phyloP scores from a whole-genome alignment of 345 rosid species.

The Aquilaria yunnanensis region DNA sequence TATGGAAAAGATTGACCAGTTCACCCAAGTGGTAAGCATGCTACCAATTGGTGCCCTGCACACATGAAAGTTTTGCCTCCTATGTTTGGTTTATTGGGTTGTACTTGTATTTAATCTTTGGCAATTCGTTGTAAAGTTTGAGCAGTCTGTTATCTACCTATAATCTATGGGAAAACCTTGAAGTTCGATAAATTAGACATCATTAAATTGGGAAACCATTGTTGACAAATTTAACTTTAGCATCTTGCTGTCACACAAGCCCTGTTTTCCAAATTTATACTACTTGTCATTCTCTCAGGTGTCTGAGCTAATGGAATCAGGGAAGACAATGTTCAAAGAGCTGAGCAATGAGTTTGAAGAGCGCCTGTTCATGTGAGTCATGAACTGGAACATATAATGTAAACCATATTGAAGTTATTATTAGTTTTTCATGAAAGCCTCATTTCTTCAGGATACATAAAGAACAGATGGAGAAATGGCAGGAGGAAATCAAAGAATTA shows the following conservation, averaged over 20 bases:
- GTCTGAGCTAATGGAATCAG: slow-evolving; percentile 71
- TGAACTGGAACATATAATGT: neutral
- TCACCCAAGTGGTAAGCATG: slow-evolving; percentile 60
- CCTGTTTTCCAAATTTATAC: neutral
- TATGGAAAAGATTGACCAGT: slow-evolving; percentile 69
- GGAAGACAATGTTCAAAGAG: slow-evolving; percentile 71
- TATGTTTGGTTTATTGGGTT: neutral
- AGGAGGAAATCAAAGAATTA: slow-evolving; percentile 71
- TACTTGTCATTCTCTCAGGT: slow-evolving; percentile 34
- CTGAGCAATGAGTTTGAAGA: slow-evolving; percentile 76
- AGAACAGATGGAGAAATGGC: slow-evolving; percentile 87
- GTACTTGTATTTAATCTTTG: neutral
- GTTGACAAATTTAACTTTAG: neutral
- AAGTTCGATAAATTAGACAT: neutral
- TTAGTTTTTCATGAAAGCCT: neutral
- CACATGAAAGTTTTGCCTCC: neutral
- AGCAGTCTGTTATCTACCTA: too few relatives aligned
- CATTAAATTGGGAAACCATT: neutral
- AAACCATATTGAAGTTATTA: neutral
- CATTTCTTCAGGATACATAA: slow-evolving; percentile 50
- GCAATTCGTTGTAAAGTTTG: neutral
- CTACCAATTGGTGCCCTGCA: too few relatives aligned
- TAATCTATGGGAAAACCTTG: neutral
- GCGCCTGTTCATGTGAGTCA: slow-evolving; percentile 53
- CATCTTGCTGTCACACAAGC: neutral